These are phyloP conservation scores for Drosera capensis DNA, from an alignment of 148 eudicot species.

Conservation along the genomic window DNA sequence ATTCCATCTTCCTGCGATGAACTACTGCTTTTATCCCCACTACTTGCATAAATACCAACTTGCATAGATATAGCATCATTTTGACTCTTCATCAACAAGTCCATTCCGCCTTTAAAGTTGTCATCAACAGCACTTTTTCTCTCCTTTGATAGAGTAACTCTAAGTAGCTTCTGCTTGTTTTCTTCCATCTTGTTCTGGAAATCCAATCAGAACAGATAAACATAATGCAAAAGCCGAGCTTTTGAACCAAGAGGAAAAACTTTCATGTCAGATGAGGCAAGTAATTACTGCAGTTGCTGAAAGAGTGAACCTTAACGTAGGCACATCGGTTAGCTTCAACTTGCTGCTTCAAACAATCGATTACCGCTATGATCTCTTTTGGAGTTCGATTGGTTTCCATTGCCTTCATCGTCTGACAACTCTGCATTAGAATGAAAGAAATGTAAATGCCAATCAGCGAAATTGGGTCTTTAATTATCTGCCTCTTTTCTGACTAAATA, in stretches of 20 bases:
- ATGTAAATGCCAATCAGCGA: too few species aligned
- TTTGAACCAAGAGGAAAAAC: not conserved
- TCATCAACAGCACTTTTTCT: slow-evolving; percentile 26
- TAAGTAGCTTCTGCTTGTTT: slow-evolving; percentile 45
- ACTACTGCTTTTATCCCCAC: slow-evolving; percentile 42
- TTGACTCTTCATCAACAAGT: slow-evolving; percentile 56
- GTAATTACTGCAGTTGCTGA: not conserved
- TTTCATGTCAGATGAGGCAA: not conserved
- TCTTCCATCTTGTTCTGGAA: slow-evolving; percentile 67
- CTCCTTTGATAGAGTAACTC: slow-evolving; percentile 42
- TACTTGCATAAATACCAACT: slow-evolving; percentile 35
- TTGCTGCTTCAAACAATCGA: slow-evolving; percentile 54
- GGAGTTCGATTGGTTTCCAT: slow-evolving; percentile 16
- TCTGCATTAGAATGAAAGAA: too few species aligned
- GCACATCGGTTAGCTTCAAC: slow-evolving; percentile 49
- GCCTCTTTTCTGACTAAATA: too few species aligned
- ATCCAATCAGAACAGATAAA: slow-evolving; percentile 1
- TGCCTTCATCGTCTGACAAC: slow-evolving; percentile 22
- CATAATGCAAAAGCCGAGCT: not conserved
- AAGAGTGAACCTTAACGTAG: slow-evolving; percentile 43
- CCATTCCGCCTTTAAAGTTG: slow-evolving; percentile 21
- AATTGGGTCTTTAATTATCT: too few species aligned
- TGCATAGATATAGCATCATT: slow-evolving; percentile 78
- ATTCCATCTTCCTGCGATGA: slow-evolving; percentile 57
- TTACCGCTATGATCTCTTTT: slow-evolving; percentile 35